Evolutionary conservation across 306 rosid genomes (phyloP), one percentile per base, ranked within the genome.

Genomic region (Vigna mungo): DNA sequence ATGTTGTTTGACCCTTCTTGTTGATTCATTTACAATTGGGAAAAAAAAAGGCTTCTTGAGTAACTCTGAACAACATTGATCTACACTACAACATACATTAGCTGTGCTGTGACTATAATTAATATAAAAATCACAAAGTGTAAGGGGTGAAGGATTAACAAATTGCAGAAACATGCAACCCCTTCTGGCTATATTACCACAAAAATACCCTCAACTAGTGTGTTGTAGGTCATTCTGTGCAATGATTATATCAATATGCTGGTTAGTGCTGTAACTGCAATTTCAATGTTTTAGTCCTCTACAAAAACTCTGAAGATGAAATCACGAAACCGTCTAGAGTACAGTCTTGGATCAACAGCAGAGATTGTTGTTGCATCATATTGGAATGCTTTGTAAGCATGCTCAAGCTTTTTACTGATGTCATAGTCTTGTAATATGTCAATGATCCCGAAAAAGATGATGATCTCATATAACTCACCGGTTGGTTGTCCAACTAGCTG

Each of bases 371-470:
- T 86, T 36, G 98, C 84, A 55, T 92, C 99, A 32, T 87, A 91
- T 59, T 96, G 99, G 86, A 96, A 79, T 52, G 99, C 86, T 79
- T 96, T 96, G 88, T 91, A 92, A 13, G 98, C 99, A 80, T 96
- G 99, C 84, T 96, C 99, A 52, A 96, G 97, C 87, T 93, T 96
- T 83, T 96, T 96, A 85, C 93, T 92, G 36, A 96, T 91, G 53
- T 96, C 98, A 72, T 96, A 96, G 84, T 96, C 96, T 86, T 96
- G 99, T 56, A 96, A 87, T 82, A 96, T 93, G 90, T 96, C 99
- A 16, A 96, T 96, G 53, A 96, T 93, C 44, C 97, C 88, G 6
- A 92, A 91, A 86, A 89, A 91, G 74, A 96, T 78, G 79, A 87
- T 78, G 49, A 93, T 86, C 20, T 96, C 99, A 18, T 91, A 88